phyloP scores from a whole-genome alignment of 2,329 filamentous ascomycete genomes.

The Paecilomyces sp. region DNA sequence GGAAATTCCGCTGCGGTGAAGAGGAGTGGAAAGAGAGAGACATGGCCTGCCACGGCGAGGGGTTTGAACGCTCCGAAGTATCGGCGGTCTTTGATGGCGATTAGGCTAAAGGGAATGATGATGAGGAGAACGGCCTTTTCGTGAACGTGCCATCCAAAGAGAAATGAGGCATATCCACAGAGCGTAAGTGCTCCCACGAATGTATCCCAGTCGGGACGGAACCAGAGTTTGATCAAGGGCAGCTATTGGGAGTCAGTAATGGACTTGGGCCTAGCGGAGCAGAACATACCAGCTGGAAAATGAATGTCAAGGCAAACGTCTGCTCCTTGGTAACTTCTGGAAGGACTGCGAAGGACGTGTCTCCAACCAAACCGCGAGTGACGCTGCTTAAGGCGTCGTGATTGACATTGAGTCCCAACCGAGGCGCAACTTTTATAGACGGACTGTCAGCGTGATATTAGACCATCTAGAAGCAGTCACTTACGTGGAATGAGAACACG shows the following conservation, averaged over 20 bases:
- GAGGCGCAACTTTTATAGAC: slow-evolving; percentile 61
- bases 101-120: slow-evolving; percentile 89
- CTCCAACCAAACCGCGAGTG: slow-evolving; percentile 85
- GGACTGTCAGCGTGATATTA: slow-evolving; percentile 23
- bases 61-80: slow-evolving; percentile 89
- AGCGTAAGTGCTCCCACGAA: slow-evolving; percentile 87
- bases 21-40: slow-evolving; percentile 87
- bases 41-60: slow-evolving; percentile 85
- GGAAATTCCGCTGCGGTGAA: slow-evolving; percentile 92
- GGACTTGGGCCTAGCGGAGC: slow-evolving; percentile 5
- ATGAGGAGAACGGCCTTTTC: slow-evolving; percentile 94
- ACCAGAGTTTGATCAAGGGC: slow-evolving; percentile 75
- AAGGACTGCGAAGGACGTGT: slow-evolving; percentile 87
- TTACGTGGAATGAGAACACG: slow-evolving; percentile 72
- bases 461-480: slow-evolving; percentile 19
- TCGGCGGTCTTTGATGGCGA: slow-evolving; percentile 81
- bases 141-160: slow-evolving; percentile 98
- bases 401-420: slow-evolving; percentile 67
- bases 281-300: slow-evolving; percentile 62
- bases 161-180: slow-evolving; percentile 91
- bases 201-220: slow-evolving; percentile 72
- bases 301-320: slow-evolving; percentile 75
- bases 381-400: slow-evolving; percentile 74
- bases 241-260: slow-evolving; percentile 37
- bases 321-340: slow-evolving; percentile 73